These are phyloP conservation scores for Yueomyces sp. DNA, from an alignment of 805 yeast species.

Conservation along the genomic window DNA sequence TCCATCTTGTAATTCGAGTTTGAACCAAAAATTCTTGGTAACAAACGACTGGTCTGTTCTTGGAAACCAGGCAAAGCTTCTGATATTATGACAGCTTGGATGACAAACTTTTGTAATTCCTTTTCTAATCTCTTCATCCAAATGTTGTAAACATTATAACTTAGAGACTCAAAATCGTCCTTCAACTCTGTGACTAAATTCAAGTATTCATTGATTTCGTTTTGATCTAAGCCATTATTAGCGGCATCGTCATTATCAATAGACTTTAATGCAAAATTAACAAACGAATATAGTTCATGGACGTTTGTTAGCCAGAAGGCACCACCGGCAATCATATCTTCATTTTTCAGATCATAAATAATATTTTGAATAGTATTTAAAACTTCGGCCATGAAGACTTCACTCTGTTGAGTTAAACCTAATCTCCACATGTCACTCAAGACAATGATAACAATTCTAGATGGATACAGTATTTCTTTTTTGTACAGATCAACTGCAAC, in stretches of 20 bases:
- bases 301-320: constrained; percentile 97
- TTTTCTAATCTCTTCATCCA: constrained; percentile 95
- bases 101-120: constrained; percentile 77
- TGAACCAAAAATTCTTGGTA: constrained; percentile 68
- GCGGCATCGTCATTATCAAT: constrained; percentile 72
- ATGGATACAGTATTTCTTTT: constrained; percentile 91
- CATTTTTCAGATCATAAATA: constrained; percentile 69
- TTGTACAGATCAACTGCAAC: constrained; percentile 72
- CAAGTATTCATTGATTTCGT: constrained; percentile 81
- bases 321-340: constrained; percentile 78
- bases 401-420: constrained; percentile 85
- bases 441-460: constrained; percentile 83
- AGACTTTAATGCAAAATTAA: constrained; percentile 86
- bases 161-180: constrained; percentile 86
- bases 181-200: constrained; percentile 80
- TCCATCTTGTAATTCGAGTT: constrained; percentile 81
- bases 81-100: constrained; percentile 88
- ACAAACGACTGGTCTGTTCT: constrained; percentile 66
- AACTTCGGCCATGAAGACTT: constrained; percentile 80
- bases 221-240: constrained; percentile 73
- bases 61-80: constrained; percentile 94
- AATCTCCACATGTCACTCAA: constrained; percentile 97
- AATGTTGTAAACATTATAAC: constrained; percentile 87
- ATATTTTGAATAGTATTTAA: constrained; percentile 75
- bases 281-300: constrained; percentile 89